Evolutionary conservation across 441 rosid genomes (phyloP), one percentile per base, ranked within the genome.

Genomic region (Arabidopsis hybrid): DNA sequence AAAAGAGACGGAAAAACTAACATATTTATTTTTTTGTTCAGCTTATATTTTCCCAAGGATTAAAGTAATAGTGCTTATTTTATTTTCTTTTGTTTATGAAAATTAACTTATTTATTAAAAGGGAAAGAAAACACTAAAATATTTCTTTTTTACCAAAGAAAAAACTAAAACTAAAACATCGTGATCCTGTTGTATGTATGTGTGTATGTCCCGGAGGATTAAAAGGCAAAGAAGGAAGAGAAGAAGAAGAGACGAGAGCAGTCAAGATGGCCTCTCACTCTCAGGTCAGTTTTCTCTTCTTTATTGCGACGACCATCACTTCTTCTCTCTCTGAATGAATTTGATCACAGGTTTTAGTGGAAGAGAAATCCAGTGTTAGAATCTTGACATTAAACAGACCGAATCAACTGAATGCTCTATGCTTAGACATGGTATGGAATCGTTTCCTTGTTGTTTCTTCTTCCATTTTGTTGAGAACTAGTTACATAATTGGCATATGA

Each of bases 401-500:
- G 32, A 87, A 74, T 79, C 93, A 87, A 49, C 78, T 89, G 78
- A 91, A 91, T 83, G 93, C 88, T 34, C 80, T 88, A 49, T 86
- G 87, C 8, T 67, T 17, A 71, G 55, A 69, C n/a, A 91, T 91
- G 97, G 95, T 91, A 67, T 60, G 31, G 3, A 47, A 11, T n/a
- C 3, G 40, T 49, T 10, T 14, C n/a, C 31, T n/a, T 46, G 60
- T 16, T 31, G 4, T 14, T 6, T 61, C 5, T 14, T 57, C 38
- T 7, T 13, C 42, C 21, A 1, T 46, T 3, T 40, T 2, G 36
- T 45, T 21, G 26, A 21, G 61, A 45, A 10, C 12, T 50, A 17
- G 51, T 47, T 17, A 50, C 55, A 12, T 43, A 58, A 42, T 67
- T 69, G 1, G 21, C 40, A 29, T 63, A n/a, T n/a, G 50, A n/a